These are phyloP conservation scores for Erucastrum elatum DNA, from an alignment of 345 rosid species.

Conservation along the genomic window DNA sequence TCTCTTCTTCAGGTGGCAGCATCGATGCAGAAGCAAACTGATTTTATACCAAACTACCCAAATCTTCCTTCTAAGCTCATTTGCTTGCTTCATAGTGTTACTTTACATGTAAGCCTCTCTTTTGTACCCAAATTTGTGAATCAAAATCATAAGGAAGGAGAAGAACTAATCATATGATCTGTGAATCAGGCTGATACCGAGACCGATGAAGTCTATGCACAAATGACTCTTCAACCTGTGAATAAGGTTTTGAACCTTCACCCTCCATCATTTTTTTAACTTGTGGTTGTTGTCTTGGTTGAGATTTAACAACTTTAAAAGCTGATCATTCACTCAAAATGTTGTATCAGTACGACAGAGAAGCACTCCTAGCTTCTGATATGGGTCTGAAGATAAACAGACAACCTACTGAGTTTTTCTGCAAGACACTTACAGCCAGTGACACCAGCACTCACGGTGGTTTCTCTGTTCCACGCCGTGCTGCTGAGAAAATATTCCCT, in stretches of 20 bases:
- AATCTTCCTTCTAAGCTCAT: slow-evolving; percentile 85
- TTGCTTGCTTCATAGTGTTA: slow-evolving; percentile 79
- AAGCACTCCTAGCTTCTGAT: background rate
- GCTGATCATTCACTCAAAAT: background rate
- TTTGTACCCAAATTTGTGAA: background rate
- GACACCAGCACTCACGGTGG: slow-evolving; percentile 1
- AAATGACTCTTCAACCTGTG: slow-evolving; percentile 94
- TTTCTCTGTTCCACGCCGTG: background rate
- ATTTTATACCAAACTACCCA: slow-evolving; percentile 82
- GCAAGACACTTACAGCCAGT: background rate
- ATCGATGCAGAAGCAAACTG: slow-evolving; percentile 79
- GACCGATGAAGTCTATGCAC: slow-evolving; percentile 96
- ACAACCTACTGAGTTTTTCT: background rate
- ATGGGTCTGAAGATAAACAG: background rate
- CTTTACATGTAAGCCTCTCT: slow-evolving; percentile 64
- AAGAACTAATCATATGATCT: slow-evolving; percentile 31
- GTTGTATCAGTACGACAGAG: slow-evolving; percentile 47
- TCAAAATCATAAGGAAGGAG: background rate
- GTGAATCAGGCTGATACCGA: slow-evolving; percentile 81
- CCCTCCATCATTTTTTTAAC: slow-evolving; percentile 11
- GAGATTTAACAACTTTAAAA: background rate
- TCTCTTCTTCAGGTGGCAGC: slow-evolving; percentile 77
- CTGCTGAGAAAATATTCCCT: slow-evolving; percentile 39
- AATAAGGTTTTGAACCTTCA: slow-evolving; percentile 23
- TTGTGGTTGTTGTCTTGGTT: background rate